Evolutionary conservation across 2,329 filamentous ascomycete genomes (phyloP).

Genomic region (Botrytis cinerea): DNA sequence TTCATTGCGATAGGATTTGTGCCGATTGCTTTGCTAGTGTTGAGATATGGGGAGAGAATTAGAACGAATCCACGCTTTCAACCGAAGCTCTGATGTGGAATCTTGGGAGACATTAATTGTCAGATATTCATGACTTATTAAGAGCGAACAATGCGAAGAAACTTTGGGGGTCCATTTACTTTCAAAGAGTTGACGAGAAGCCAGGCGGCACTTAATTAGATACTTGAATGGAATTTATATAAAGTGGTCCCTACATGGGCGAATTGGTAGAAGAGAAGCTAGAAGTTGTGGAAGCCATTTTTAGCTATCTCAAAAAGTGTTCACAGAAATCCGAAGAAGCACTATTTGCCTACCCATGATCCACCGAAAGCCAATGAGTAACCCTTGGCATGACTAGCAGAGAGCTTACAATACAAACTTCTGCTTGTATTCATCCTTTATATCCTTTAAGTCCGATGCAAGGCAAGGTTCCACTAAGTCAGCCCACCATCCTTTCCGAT

Average conservation of each 20-base stretch:
- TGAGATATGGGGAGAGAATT: slow-evolving; percentile 17
- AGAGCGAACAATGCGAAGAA: neutral
- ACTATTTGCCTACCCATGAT: no score
- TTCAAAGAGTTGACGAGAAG: neutral
- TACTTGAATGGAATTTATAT: neutral
- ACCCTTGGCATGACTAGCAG: neutral
- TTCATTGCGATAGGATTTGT: slow-evolving; percentile 14
- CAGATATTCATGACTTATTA: neutral
- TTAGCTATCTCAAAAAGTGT: no score
- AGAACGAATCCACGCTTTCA: slow-evolving; percentile 16
- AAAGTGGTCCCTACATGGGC: neutral
- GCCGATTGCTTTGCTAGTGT: neutral
- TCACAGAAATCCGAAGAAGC: neutral
- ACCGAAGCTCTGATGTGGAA: neutral
- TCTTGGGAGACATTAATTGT: neutral
- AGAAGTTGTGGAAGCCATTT: neutral
- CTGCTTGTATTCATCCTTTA: slow-evolving; percentile 22
- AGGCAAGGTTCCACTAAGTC: slow-evolving; percentile 15
- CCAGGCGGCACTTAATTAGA: neutral
- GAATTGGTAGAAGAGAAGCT: neutral
- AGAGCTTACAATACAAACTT: neutral
- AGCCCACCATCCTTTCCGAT: slow-evolving; percentile 22
- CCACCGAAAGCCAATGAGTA: neutral
- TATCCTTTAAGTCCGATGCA: slow-evolving; percentile 8
- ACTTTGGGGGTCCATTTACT: neutral